A percentile compares a stretch with the other conserved stretches of the same genome.
phyloP scores from a whole-genome alignment of 148 eudicot genomes.

The Camellia granthamiana region DNA sequence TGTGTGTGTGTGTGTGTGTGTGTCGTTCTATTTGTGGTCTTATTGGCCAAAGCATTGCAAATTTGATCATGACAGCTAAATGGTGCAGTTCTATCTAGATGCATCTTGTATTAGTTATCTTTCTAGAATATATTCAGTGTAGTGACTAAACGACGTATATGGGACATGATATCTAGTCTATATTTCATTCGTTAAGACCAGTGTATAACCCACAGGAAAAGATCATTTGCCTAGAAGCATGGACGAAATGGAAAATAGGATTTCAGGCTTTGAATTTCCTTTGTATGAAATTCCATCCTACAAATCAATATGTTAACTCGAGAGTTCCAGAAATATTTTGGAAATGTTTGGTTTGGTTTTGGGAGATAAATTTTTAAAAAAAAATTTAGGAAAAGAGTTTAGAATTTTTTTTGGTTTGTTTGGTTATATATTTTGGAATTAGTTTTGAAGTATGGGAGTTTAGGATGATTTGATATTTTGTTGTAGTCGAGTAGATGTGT shows the following conservation, averaged over 20 bases:
- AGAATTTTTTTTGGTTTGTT: no score
- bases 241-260: not conserved
- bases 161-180: not conserved
- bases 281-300: not conserved
- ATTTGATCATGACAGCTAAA: conserved; percentile 80
- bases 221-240: conserved; percentile 1
- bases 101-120: not conserved
- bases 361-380: no score
- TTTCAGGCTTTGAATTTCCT: not conserved
- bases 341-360: no score
- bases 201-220: not conserved
- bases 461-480: no score
- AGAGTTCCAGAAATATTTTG: not conserved
- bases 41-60: conserved; percentile 89
- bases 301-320: not conserved
- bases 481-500: no score
- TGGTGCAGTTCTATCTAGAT: conserved; percentile 32
- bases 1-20: no score
- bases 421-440: no score
- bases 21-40: conserved; percentile 43
- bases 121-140: not conserved
- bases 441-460: no score
- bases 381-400: no score
- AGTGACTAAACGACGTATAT: not conserved
- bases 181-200: not conserved